Base-by-base conservation (phyloP, 2,329 filamentous ascomycete species). In the Venturiaceae sp. region DNA sequence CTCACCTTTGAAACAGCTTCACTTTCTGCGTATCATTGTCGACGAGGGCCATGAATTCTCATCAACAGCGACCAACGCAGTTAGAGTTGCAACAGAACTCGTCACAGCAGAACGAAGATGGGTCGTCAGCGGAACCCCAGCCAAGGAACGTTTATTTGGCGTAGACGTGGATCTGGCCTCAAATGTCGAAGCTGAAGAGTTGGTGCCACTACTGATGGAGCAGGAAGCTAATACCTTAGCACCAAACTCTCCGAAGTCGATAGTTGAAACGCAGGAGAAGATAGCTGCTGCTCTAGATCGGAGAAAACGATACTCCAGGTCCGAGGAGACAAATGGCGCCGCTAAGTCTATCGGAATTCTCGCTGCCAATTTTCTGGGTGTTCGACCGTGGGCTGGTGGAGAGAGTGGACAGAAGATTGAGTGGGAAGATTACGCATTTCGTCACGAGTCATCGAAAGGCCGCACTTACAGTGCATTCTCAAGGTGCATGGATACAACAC, bases 31-130 rank as follows among this genome's bases (percentile, higher is more conserved):
- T 1, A 85, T 95, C 52, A 92, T 97, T 50, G 87, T 95, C 19
- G 92, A 97, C 63, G 92, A 96, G 76, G 92, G 92, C 0, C 91
- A 96, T 68, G 87, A 82, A 60, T 85, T 96, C 60, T 89, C 90
- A 0, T 86, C 88, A 37, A 82, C 81, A 0, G 80, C 72, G 2
- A 90, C 83, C 1, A 80, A 76, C 50, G 80, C 83, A 33, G 76
- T 81, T 5, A 68, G 78, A 16, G 75, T 85, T 8, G 73, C 83
- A 5, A 72, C 79, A 36, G 73, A 77, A 55, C 75, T 85, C 26
- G 69, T 79, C 4, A 71, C 67, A 37, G 75, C 90, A 16, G 85
- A 90, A 52, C 82, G 89, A 19, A 83, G 88, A 9, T 96, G 92
- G 92, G 83, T 95, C 3, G 87, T 96, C 0, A 95, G 89, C 1